Percentiles rank a stretch among this genome's conserved stretches.
These are phyloP conservation scores for Elsinoe necatrix DNA, from an alignment of 2,329 filamentous ascomycete species.

Conservation along the genomic window DNA sequence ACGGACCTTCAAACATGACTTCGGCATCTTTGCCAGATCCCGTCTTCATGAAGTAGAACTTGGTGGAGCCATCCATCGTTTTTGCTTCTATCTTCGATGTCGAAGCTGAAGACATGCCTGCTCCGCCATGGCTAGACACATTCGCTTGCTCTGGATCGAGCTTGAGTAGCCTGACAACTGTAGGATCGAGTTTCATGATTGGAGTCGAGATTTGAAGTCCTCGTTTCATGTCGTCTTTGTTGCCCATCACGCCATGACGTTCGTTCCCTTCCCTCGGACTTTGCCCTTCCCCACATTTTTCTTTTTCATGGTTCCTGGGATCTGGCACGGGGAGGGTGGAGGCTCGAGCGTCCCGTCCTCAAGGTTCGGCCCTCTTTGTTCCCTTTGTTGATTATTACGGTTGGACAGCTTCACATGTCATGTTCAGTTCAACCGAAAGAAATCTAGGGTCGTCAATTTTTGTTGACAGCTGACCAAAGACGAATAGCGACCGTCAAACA, in stretches of 20 bases:
- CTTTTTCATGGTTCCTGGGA: not conserved
- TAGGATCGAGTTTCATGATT: constrained; percentile 50
- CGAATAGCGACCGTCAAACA: not conserved
- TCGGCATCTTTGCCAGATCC: constrained; percentile 51
- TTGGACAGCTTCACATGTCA: constrained; percentile 1
- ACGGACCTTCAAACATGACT: constrained; percentile 55
- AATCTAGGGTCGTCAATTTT: not conserved
- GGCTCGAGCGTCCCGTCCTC: not conserved
- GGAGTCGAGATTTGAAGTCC: not conserved
- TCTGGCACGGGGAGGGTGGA: not conserved
- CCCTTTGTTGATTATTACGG: constrained; percentile 1
- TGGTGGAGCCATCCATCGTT: constrained; percentile 41
- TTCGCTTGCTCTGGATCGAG: constrained; percentile 49
- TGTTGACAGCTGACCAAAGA: not conserved
- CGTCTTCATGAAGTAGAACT: constrained; percentile 64
- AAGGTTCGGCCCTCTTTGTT: constrained; percentile 7
- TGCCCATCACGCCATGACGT: constrained; percentile 11
- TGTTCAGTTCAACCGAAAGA: not conserved
- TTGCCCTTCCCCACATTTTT: not conserved
- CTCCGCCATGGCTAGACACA: constrained; percentile 55
- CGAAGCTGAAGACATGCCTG: constrained; percentile 55
- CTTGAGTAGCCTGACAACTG: constrained; percentile 52
- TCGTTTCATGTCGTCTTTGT: not conserved
- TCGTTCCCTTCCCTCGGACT: not conserved
- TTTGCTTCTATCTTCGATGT: constrained; percentile 52